These are phyloP conservation scores for Rhizopogon vulgaris DNA, from an alignment of 768 basidiomycete genomes.

Conservation along the genomic window DNA sequence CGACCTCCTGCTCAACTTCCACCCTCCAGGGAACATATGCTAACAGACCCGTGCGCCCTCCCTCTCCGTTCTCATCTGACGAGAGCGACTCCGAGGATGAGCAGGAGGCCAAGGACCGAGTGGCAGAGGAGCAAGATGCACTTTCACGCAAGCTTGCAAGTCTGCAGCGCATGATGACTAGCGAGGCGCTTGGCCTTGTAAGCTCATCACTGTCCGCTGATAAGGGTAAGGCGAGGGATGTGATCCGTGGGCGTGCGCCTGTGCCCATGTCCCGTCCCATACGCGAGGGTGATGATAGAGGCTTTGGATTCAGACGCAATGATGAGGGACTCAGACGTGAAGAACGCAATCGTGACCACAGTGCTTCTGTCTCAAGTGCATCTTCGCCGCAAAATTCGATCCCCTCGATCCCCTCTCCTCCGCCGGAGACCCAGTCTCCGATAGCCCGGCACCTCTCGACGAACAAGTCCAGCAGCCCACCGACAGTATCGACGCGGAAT, in stretches of 20 bases:
- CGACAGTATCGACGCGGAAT: constrained; percentile 49
- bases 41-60: constrained; percentile 28
- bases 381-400: constrained; percentile 75
- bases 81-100: constrained; percentile 58
- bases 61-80: constrained; percentile 49
- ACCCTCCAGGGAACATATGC: constrained; percentile 54
- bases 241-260: constrained; percentile 38
- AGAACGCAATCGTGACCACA: constrained; percentile 48
- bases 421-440: constrained; percentile 48
- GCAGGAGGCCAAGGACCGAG: constrained; percentile 46
- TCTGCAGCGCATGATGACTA: constrained; percentile 67
- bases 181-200: constrained; percentile 67
- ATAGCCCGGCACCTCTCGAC: constrained; percentile 45
- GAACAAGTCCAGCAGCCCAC: constrained; percentile 57
- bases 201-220: constrained; percentile 25
- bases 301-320: constrained; percentile 20
- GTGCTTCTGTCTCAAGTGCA: constrained; percentile 69
- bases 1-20: constrained; percentile 64
- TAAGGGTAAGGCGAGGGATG: constrained; percentile 33
- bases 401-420: constrained; percentile 74
- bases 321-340: constrained; percentile 32
- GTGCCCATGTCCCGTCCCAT: constrained; percentile 9
- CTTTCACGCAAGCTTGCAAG: constrained; percentile 63
- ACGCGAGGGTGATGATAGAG: constrained; percentile 9
- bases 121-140: constrained; percentile 60